These are phyloP conservation scores for Calonectria honghensis DNA, from an alignment of 2,329 filamentous ascomycete species.

Conservation along the genomic window DNA sequence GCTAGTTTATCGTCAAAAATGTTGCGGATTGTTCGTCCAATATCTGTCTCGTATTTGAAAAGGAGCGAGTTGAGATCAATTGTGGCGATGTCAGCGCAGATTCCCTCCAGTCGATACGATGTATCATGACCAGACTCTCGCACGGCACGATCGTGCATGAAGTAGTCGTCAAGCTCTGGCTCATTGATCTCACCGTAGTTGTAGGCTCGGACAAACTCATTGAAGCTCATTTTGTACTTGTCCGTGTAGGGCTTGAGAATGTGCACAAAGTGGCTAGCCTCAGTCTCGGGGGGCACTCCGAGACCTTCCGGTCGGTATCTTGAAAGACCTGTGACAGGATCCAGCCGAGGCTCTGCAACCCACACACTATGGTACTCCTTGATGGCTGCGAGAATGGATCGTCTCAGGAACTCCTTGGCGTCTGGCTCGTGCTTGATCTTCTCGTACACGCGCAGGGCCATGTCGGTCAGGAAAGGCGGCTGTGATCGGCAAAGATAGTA, in stretches of 20 bases:
- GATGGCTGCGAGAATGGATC: slow-evolving; percentile 90
- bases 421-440: slow-evolving; percentile 91
- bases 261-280: slow-evolving; percentile 90
- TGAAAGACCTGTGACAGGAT: slow-evolving; percentile 86
- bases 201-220: slow-evolving; percentile 92
- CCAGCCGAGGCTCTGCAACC: slow-evolving; percentile 85
- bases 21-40: slow-evolving; percentile 88
- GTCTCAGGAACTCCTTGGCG: slow-evolving; percentile 86
- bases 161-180: slow-evolving; percentile 95
- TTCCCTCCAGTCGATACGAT: slow-evolving; percentile 91
- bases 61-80: slow-evolving; percentile 96
- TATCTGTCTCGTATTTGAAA: slow-evolving; percentile 98
- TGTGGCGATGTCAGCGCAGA: slow-evolving; percentile 91
- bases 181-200: slow-evolving; percentile 85
- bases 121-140: slow-evolving; percentile 98
- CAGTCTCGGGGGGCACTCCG: slow-evolving; percentile 94
- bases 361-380: slow-evolving; percentile 97
- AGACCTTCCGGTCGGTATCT: slow-evolving; percentile 88
- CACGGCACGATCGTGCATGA: slow-evolving; percentile 95
- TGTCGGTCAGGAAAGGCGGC: slow-evolving; percentile 97
- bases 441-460: slow-evolving; percentile 95
- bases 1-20: slow-evolving; percentile 88
- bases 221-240: slow-evolving; percentile 88
- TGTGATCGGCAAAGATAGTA: slow-evolving; percentile 97
- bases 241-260: slow-evolving; percentile 87